Percentiles rank a stretch among this genome's conserved stretches.
Evolutionary conservation across 805 yeast genomes (phyloP).

Genomic region (Metschnikowia lunata): DNA sequence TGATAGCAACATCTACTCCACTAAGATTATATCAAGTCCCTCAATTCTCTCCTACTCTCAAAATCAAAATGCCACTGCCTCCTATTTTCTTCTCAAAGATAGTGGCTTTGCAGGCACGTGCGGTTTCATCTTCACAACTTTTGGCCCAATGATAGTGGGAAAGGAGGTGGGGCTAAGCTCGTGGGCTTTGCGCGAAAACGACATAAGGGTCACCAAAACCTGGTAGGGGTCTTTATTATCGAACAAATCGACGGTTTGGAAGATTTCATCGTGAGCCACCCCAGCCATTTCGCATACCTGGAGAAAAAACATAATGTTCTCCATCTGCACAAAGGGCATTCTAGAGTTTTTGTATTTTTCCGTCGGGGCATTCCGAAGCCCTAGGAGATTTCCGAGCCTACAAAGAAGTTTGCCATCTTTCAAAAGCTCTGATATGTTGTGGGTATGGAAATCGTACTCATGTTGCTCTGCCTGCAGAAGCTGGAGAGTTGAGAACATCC

Average conservation of each 20-base stretch:
- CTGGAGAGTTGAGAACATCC: conserved; percentile 46
- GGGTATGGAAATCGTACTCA: conserved; percentile 1
- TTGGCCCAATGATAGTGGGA: conserved; percentile 39
- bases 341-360: conserved; percentile 53
- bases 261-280: conserved; percentile 75
- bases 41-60: no score
- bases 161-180: conserved; percentile 26
- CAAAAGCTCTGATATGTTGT: conserved; percentile 51
- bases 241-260: conserved; percentile 72
- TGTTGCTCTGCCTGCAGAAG: conserved; percentile 10
- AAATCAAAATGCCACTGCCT: no score
- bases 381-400: conserved; percentile 27
- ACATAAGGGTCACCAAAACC: conserved; percentile 67
- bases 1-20: no score
- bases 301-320: conserved; percentile 71
- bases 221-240: conserved; percentile 75
- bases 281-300: conserved; percentile 58
- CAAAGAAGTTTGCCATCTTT: conserved; percentile 54
- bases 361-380: conserved; percentile 26
- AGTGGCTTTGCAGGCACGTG: conserved; percentile 55
- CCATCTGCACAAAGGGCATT: conserved; percentile 81
- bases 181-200: conserved; percentile 68
- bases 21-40: no score
- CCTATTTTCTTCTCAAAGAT: background rate
- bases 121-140: conserved; percentile 40